phyloP scores from a whole-genome alignment of 2,329 filamentous ascomycete genomes.

The Orbilia javanica region DNA sequence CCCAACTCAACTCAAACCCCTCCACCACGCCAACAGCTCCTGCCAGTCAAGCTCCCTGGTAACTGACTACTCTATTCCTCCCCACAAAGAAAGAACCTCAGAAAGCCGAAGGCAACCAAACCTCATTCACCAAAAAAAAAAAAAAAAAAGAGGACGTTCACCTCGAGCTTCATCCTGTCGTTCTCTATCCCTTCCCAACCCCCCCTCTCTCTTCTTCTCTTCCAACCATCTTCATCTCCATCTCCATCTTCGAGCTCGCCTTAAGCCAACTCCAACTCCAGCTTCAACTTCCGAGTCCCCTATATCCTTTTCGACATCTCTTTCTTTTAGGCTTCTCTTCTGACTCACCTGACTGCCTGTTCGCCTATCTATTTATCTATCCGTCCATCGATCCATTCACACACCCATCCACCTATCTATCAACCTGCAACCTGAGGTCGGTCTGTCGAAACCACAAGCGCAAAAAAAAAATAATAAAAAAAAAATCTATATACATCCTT shows the following conservation, averaged over 20 bases:
- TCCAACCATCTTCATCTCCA: background rate
- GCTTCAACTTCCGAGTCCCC: background rate
- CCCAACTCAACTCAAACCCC: constrained; percentile 13
- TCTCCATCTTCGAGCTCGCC: constrained; percentile 10
- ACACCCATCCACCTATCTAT: background rate
- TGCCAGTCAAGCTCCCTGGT: no score
- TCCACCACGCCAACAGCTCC: no score
- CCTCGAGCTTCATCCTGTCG: no score
- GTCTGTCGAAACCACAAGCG: background rate
- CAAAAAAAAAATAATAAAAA: no score
- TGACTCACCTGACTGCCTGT: background rate
- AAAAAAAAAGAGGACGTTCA: background rate
- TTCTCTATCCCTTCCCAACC: no score
- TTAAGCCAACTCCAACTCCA: background rate
- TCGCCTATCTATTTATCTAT: background rate
- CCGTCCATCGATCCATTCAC: background rate
- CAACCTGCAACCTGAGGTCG: background rate
- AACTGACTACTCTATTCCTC: background rate
- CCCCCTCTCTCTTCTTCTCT: background rate
- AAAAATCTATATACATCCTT: constrained; percentile 1
- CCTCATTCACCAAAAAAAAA: constrained; percentile 5
- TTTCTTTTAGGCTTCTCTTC: constrained; percentile 1
- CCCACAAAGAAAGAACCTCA: no score
- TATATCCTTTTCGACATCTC: constrained; percentile 4
- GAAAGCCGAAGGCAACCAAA: background rate